Evolutionary conservation across 2,329 filamentous ascomycete genomes (phyloP).

Genomic region (Biscogniauxia sp.): DNA sequence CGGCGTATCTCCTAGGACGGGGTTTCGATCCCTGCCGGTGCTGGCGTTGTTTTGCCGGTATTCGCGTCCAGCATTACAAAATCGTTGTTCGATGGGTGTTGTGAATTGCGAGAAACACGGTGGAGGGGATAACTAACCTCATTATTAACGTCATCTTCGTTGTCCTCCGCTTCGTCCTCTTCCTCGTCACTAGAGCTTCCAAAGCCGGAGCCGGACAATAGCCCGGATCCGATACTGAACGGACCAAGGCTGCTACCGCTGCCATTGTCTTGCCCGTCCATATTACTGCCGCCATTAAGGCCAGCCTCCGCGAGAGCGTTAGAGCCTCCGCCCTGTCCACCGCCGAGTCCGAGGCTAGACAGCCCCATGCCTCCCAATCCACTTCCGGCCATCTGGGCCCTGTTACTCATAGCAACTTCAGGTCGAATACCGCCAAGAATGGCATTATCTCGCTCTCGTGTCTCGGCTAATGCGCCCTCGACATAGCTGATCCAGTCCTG

Average conservation of each 20-base stretch:
- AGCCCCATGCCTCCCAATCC: conserved; percentile 50
- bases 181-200: conserved; percentile 95
- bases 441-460: conserved; percentile 94
- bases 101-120: background rate
- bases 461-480: conserved; percentile 88
- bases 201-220: conserved; percentile 78
- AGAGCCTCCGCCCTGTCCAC: conserved; percentile 46
- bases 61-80: background rate
- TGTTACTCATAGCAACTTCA: conserved; percentile 80
- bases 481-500: conserved; percentile 93
- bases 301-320: conserved; percentile 77
- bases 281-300: conserved; percentile 56
- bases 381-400: conserved; percentile 57
- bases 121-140: conserved; percentile 55
- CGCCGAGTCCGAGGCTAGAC: conserved; percentile 42
- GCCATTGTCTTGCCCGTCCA: conserved; percentile 64
- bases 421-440: conserved; percentile 93
- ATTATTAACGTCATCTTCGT: conserved; percentile 70
- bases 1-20: background rate
- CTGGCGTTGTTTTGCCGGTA: background rate
- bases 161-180: conserved; percentile 88
- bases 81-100: background rate
- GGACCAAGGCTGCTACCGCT: conserved; percentile 65
- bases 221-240: conserved; percentile 71
- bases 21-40: background rate